Evolutionary conservation across 345 rosid species (phyloP).

Genomic region (Brassica carinata): DNA sequence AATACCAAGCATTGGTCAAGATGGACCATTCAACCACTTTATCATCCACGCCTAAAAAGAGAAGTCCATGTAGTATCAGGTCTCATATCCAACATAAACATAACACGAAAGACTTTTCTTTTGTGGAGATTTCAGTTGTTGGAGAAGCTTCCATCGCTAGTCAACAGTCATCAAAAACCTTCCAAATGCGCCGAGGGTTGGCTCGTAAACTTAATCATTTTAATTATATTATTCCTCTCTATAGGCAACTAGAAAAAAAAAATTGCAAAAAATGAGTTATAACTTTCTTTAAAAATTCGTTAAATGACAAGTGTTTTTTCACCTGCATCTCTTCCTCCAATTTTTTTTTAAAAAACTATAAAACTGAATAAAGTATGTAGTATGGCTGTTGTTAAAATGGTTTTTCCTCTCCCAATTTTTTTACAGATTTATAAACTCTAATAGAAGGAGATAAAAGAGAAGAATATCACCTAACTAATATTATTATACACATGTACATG

Average conservation of each 20-base stretch:
- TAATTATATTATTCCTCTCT: not conserved
- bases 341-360: too few species aligned
- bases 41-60: slow-evolving; percentile 9
- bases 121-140: not conserved
- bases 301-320: too few species aligned
- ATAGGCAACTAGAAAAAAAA: too few species aligned
- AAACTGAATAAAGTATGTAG: too few species aligned
- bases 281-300: too few species aligned
- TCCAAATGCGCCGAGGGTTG: not conserved
- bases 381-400: too few species aligned
- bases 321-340: too few species aligned
- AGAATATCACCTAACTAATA: slow-evolving; percentile 6
- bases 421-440: slow-evolving; percentile 1
- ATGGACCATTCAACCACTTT: not conserved
- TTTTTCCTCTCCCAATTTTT: not conserved
- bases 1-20: not conserved
- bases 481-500: not conserved
- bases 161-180: not conserved
- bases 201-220: not conserved
- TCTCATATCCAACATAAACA: not conserved
- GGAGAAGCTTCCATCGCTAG: not conserved
- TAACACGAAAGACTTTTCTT: not conserved
- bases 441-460: not conserved
- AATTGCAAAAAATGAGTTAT: too few species aligned
- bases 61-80: not conserved